These are phyloP conservation scores for Candida germanica DNA, from an alignment of 805 yeast species.

Conservation along the genomic window DNA sequence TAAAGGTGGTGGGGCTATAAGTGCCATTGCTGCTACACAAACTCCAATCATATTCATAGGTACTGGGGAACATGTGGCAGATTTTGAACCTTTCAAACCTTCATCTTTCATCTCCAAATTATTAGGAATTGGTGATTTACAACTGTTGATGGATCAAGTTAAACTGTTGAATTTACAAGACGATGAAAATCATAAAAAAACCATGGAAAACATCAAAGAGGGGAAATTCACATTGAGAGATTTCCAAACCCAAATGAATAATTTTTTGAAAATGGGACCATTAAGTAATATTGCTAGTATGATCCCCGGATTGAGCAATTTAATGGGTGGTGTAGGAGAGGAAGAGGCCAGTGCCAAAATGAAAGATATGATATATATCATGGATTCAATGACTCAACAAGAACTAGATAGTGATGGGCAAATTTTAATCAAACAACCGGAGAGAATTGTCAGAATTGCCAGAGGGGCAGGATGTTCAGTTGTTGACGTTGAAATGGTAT, in stretches of 20 bases:
- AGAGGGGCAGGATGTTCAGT: conserved; percentile 92
- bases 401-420: conserved; percentile 91
- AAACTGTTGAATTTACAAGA: conserved; percentile 70
- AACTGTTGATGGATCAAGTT: conserved; percentile 91
- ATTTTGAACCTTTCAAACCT: conserved; percentile 88
- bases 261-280: conserved; percentile 96
- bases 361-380: conserved; percentile 83
- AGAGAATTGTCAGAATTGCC: conserved; percentile 85
- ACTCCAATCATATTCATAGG: conserved; percentile 96
- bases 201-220: conserved; percentile 88
- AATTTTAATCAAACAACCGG: conserved; percentile 74
- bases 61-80: conserved; percentile 96
- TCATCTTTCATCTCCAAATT: conserved; percentile 85
- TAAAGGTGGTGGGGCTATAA: conserved; percentile 98
- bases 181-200: conserved; percentile 75
- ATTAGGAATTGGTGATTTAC: conserved; percentile 93
- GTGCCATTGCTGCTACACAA: conserved; percentile 95
- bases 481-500: conserved; percentile 87
- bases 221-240: conserved; percentile 92
- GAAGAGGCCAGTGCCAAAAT: conserved; percentile 84
- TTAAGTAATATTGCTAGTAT: conserved; percentile 88
- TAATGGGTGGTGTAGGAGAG: conserved; percentile 86
- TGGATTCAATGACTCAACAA: conserved; percentile 93
- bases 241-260: conserved; percentile 91
- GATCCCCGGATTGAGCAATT: conserved; percentile 87